A percentile compares a stretch with the other conserved stretches of the same genome.
Conservation (phyloP, 176 grass and related monocot species). For the Lolium rigidum region DNA sequence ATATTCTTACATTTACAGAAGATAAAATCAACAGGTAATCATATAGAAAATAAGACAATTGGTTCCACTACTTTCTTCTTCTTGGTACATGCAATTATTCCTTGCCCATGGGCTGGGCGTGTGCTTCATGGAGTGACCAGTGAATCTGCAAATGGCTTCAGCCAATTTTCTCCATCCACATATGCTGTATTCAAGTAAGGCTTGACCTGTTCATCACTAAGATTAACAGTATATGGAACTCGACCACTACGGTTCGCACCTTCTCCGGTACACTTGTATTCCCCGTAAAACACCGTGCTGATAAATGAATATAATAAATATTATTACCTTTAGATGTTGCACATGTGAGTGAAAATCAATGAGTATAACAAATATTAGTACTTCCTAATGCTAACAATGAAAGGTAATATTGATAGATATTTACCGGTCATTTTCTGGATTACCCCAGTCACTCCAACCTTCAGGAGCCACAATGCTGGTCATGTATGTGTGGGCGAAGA, state of each 20-base stretch:
- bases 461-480: constrained; percentile 64
- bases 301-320: neutral
- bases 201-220: constrained; percentile 65
- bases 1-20: no score
- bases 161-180: constrained; percentile 71
- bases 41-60: neutral
- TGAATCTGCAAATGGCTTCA: constrained; percentile 60
- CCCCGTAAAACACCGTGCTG: constrained; percentile 79
- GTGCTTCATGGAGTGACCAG: constrained; percentile 43
- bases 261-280: constrained; percentile 66
- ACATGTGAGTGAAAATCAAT: neutral
- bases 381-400: neutral
- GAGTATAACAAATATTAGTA: neutral
- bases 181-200: constrained; percentile 70
- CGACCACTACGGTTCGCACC: constrained; percentile 62
- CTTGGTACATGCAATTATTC: neutral
- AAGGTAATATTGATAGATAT: neutral
- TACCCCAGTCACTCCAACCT: constrained; percentile 74
- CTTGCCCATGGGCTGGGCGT: neutral
- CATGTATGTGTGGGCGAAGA: constrained; percentile 73
- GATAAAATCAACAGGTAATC: no score
- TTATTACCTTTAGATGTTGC: neutral
- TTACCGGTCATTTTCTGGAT: constrained; percentile 70
- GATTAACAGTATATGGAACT: constrained; percentile 54
- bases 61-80: constrained; percentile 6